These are phyloP conservation scores for Phytophthora agathidicida DNA, from an alignment of 352 stramenopile species.

Conservation along the genomic window DNA sequence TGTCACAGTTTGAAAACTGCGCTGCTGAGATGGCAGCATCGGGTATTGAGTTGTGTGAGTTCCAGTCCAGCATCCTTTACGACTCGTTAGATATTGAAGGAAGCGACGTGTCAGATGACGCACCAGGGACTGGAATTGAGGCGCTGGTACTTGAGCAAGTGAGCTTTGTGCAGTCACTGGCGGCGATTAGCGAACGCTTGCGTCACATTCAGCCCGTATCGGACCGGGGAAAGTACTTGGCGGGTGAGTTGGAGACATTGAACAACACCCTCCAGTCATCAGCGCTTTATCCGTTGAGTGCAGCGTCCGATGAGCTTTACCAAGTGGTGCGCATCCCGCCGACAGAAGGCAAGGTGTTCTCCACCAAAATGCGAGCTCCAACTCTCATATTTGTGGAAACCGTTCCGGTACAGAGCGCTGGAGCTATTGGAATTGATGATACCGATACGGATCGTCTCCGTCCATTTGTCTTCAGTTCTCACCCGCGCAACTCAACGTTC, in stretches of 20 bases:
- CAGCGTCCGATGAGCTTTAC: constrained; percentile 73
- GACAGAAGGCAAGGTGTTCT: constrained; percentile 83
- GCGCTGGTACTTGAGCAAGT: constrained; percentile 79
- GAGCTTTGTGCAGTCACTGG: constrained; percentile 73
- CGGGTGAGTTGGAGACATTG: constrained; percentile 51
- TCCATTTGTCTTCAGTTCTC: constrained; percentile 59
- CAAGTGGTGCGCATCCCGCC: constrained; percentile 76
- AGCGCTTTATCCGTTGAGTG: constrained; percentile 75
- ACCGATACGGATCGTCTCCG: constrained; percentile 46
- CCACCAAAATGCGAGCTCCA: constrained; percentile 84
- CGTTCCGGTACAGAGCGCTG: constrained; percentile 58
- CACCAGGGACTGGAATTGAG: constrained; percentile 41
- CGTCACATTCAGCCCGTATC: constrained; percentile 68
- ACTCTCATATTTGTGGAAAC: constrained; percentile 82
- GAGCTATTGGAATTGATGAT: constrained; percentile 30
- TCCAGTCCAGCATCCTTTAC: constrained; percentile 76
- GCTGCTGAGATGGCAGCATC: constrained; percentile 50
- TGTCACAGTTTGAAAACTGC: constrained; percentile 57
- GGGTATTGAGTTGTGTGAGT: constrained; percentile 66
- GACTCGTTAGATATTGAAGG: constrained; percentile 53
- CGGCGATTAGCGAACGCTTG: constrained; percentile 71
- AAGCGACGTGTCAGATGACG: constrained; percentile 8
- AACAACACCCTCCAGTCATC: constrained; percentile 63
- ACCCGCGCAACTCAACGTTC: constrained; percentile 63
- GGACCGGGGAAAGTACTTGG: constrained; percentile 54